A percentile compares a stretch with the other conserved stretches of the same genome.
Evolutionary conservation across 441 rosid species (phyloP).

Genomic region (Bruguiera hainesii): DNA sequence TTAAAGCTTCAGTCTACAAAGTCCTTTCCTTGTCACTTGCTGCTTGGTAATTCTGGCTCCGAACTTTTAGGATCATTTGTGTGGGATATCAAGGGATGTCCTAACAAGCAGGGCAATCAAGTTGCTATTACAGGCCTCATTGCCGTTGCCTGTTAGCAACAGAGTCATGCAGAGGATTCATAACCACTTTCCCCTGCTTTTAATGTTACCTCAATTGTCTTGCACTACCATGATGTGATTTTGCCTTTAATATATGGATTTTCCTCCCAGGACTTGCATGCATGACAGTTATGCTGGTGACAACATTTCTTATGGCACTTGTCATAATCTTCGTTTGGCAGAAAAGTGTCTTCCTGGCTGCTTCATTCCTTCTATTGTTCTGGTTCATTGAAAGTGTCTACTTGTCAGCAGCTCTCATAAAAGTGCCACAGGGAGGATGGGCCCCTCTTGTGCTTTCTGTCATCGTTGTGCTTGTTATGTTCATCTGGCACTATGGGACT

Average conservation of each 20-base stretch:
- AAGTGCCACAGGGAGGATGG: conserved; percentile 91
- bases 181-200: neutral
- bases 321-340: conserved; percentile 81
- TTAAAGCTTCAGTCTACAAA: neutral
- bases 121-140: neutral
- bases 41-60: neutral
- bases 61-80: neutral
- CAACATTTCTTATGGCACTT: conserved; percentile 88
- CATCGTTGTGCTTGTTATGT: conserved; percentile 72
- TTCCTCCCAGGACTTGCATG: conserved; percentile 76
- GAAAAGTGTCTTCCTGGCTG: conserved; percentile 49
- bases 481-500: conserved; percentile 87
- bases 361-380: conserved; percentile 54
- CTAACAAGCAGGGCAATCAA: neutral
- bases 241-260: conserved; percentile 10
- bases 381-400: conserved; percentile 75
- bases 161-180: neutral
- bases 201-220: neutral
- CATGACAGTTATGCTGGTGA: conserved; percentile 74
- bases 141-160: neutral
- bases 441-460: conserved; percentile 70
- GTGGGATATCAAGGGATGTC: neutral
- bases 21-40: neutral
- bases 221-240: conserved; percentile 18
- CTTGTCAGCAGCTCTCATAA: conserved; percentile 73